A percentile compares a stretch with the other conserved stretches of the same genome.
Conservation (phyloP, 2,329 filamentous ascomycete species). For the Coniella lustricola region DNA sequence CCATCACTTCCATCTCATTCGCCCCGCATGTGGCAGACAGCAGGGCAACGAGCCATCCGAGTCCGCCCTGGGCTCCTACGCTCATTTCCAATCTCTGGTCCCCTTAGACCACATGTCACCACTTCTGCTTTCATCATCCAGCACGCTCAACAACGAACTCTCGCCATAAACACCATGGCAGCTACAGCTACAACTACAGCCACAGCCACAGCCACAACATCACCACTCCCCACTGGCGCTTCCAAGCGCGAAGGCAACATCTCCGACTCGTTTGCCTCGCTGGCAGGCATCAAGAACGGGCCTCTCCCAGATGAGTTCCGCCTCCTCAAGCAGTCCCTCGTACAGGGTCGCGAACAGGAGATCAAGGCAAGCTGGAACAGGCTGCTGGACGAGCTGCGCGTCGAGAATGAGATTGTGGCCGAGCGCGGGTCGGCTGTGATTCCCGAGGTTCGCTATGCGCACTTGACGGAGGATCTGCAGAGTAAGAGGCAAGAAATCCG, state of each 20-base stretch:
- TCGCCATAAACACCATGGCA: constrained; percentile 17
- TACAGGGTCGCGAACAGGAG: constrained; percentile 40
- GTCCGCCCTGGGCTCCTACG: too few relatives aligned
- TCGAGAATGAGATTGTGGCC: constrained; percentile 42
- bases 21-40: not conserved
- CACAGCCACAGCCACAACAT: too few relatives aligned
- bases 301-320: constrained; percentile 50
- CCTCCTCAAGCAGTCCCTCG: constrained; percentile 46
- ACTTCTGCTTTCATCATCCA: not conserved
- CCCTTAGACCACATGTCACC: too few relatives aligned
- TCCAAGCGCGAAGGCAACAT: constrained; percentile 56
- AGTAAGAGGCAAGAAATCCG: constrained; percentile 41
- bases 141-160: not conserved
- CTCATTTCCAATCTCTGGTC: too few relatives aligned
- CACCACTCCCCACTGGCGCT: too few relatives aligned
- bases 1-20: not conserved
- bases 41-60: not conserved
- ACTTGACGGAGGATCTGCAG: constrained; percentile 33
- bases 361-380: constrained; percentile 42
- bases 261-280: constrained; percentile 53
- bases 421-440: constrained; percentile 40
- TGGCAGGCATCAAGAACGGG: constrained; percentile 39
- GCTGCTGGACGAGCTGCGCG: constrained; percentile 36
- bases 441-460: constrained; percentile 43
- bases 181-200: constrained; percentile 1